Base-by-base conservation (phyloP, 352 stramenopile species). In the Globisporangium camurandrum region DNA sequence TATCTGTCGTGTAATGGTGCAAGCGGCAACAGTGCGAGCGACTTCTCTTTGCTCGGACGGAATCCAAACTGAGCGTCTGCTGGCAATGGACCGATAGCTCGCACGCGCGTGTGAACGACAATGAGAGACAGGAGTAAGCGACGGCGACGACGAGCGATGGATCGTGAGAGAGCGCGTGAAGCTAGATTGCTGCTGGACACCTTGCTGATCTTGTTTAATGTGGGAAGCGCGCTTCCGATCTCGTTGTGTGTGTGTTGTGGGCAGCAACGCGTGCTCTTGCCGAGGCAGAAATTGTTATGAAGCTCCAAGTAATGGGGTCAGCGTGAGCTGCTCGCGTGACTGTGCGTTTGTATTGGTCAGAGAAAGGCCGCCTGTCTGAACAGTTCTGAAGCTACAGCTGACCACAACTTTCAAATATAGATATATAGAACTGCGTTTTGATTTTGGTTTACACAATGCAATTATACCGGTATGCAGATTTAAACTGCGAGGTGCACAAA, bases 21-120 rank as follows among this genome's bases (percentile, higher is more conserved):
- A 16, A 19, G 14, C 26, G 40, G 9, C 19, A 60, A 56, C 33
- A 52, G 60, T 24, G 50, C 61, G 28, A 54, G 54, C 57, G 56
- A 40, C 61, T 69, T 17, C 31, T 44, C 27, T 6, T 30, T 20
- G 26, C 44, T 50, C 19, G 17, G 23, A 50, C 44, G 33, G 33
- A 39, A 39, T 19, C 9, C 33, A 39, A 39, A 39, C 33, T 39
- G 33, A 39, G 33, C 30, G 30, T 12, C 14, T 12, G 30, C n/a
- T 12, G 30, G 30, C 30, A n/a, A 17, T 39, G 12, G 33, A 39
- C 19, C 33, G 33, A 39, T 11, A 3, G 11, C 33, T 19, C 33
- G 30, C 14, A 12, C 30, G 14, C 30, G 30, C 30, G 30, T 34
- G 30, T 34, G 30, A 16, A 34, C n/a, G n/a, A n/a, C n/a, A n/a